Evolutionary conservation across 371 early-diverging fungal species (phyloP), one percentile per base, ranked within the genome.

Genomic region (Mucor velutinosus): DNA sequence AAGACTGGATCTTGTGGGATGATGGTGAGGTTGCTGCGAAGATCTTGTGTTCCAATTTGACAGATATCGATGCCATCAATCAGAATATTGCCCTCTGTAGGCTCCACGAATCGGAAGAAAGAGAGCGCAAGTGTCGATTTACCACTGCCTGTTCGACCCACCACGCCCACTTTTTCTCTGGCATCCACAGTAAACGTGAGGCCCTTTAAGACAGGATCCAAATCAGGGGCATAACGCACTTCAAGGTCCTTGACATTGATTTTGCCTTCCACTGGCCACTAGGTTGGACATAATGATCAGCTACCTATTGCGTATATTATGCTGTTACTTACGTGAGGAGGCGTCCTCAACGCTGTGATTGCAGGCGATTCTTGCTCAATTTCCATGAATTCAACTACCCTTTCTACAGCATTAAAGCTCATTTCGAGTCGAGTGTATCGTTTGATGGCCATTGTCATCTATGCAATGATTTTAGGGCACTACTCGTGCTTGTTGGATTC

Each of bases 1-100:
- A 96, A 72, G 14, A 92, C 87, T 7, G 95, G 94, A 60, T 95
- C 92, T 73, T 94, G 93, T 23, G 94, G 93, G 60, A 94, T 91
- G 37, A 94, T 91, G 1, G 93, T 88, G 32, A 96, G 60, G 6
- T 83, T 77, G 4, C 84, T 84, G 19, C 96, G 87, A 59, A 95
- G 80, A 62, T 89, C 89, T 32, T 84, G 79, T 53, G 93, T 69
- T 43, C 91, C 90, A 63, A 95, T 83, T 32, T 86, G 76, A 6
- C 84, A 71, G 62, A 95, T 91, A 68, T 95, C 84, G 27, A 94
- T 76, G 3, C 90, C 92, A 63, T 95, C 95, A 37, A 95, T 86
- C 0, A 73, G 37, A 58, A 95, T 94, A 0, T 69, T 67, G 6
- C 96, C 95, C 10, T 71, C 69, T 6, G 79, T 78, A 7, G 90